Percentiles rank a stretch among this genome's conserved stretches.
phyloP scores from a whole-genome alignment of 2,329 filamentous ascomycete genomes.

The Penicillium sp. region DNA sequence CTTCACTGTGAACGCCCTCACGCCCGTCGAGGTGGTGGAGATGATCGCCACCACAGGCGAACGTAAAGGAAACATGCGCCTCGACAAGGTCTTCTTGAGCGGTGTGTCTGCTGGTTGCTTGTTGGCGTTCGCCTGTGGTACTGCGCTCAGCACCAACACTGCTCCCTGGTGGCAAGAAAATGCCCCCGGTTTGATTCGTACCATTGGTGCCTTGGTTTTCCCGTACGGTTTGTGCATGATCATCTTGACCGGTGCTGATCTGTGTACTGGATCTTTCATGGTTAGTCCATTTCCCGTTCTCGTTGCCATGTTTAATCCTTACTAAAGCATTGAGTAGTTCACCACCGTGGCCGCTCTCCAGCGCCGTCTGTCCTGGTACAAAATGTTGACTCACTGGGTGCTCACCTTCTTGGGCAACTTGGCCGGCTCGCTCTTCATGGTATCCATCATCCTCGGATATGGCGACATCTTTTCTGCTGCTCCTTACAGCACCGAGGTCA shows the following conservation, averaged over 20 bases:
- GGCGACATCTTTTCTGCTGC: constrained; percentile 9
- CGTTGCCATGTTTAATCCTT: background rate
- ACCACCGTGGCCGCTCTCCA: constrained; percentile 45
- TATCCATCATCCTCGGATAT: constrained; percentile 13
- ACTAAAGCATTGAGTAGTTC: constrained; percentile 25
- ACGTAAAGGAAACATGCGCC: constrained; percentile 51
- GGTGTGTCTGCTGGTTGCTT: constrained; percentile 51
- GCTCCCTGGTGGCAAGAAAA: constrained; percentile 49
- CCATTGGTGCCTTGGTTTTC: constrained; percentile 45
- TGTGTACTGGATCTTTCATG: constrained; percentile 48
- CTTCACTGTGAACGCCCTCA: constrained; percentile 38
- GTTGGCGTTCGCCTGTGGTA: constrained; percentile 50
- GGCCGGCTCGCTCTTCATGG: constrained; percentile 12
- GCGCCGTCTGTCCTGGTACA: constrained; percentile 28
- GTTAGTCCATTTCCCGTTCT: constrained; percentile 19
- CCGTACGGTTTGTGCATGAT: constrained; percentile 50
- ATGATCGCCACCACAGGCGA: constrained; percentile 49
- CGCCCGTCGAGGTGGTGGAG: constrained; percentile 49
- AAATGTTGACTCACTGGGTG: constrained; percentile 51
- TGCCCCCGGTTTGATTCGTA: constrained; percentile 46
- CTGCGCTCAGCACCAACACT: constrained; percentile 43
- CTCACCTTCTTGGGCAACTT: constrained; percentile 14
- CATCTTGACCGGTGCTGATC: constrained; percentile 47
- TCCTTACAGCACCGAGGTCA: constrained; percentile 12
- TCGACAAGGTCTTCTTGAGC: constrained; percentile 52